Evolutionary conservation across 106 monocot genomes (phyloP).

Genomic region (Chionographis japonica): DNA sequence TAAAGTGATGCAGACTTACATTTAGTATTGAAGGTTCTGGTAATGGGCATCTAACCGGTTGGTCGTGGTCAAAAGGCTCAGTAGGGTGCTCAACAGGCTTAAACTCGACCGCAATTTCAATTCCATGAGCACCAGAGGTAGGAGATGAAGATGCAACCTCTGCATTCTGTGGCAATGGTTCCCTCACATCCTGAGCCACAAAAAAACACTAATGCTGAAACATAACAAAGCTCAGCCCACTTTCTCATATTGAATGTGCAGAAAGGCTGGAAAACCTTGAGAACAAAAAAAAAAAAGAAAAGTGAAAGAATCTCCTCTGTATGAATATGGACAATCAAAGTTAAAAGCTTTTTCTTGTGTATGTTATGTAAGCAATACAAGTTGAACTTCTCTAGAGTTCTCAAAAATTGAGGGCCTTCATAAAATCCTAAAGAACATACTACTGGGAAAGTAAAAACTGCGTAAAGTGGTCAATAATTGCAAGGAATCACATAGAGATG

Average conservation of each 20-base stretch:
- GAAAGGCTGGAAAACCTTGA: neutral
- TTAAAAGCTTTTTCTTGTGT: too few relatives aligned
- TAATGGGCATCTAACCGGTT: conserved; percentile 53
- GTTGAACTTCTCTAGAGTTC: too few relatives aligned
- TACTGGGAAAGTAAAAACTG: too few relatives aligned
- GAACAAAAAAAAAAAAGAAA: too few relatives aligned
- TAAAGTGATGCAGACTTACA: conserved; percentile 21
- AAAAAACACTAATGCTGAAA: neutral
- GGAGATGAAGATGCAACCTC: conserved; percentile 12
- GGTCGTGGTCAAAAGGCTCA: conserved; percentile 46
- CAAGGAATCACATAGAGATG: too few relatives aligned
- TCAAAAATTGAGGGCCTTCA: too few relatives aligned
- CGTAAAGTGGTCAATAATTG: too few relatives aligned
- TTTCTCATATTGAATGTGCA: neutral
- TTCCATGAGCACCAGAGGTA: conserved; percentile 20
- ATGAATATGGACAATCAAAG: too few relatives aligned
- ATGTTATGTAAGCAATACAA: too few relatives aligned
- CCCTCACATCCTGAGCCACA: conserved; percentile 22
- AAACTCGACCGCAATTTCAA: conserved; percentile 34
- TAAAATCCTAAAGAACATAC: too few relatives aligned
- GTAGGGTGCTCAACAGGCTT: conserved; percentile 61
- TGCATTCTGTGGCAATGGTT: conserved; percentile 19
- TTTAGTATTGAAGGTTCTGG: conserved; percentile 65
- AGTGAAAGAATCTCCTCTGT: too few relatives aligned
- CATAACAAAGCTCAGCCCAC: neutral